Conservation (phyloP, 208 protist species). For the Acanthamoeba sp. region DNA sequence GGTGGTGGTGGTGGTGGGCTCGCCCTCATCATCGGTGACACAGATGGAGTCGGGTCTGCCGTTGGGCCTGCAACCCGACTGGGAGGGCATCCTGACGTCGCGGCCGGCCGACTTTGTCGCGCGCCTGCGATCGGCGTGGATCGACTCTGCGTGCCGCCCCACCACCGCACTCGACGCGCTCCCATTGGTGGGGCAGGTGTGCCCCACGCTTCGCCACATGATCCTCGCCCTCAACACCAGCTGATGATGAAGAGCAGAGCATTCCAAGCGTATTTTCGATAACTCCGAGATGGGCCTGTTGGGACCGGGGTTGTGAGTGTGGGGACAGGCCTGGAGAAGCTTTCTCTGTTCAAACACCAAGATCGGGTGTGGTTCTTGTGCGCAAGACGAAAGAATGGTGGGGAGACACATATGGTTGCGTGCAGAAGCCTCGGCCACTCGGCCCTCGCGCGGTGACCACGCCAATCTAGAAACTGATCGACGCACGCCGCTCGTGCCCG, state of each 20-base stretch:
- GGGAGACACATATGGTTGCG: slow-evolving; percentile 59
- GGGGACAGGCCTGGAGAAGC: no score
- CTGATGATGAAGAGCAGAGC: not conserved
- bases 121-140: slow-evolving; percentile 28
- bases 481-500: slow-evolving; percentile 84
- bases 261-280: no score
- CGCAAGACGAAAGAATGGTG: not conserved
- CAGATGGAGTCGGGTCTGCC: slow-evolving; percentile 63
- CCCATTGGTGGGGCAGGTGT: not conserved
- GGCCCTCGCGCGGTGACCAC: slow-evolving; percentile 77
- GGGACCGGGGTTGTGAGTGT: no score
- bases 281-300: no score
- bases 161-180: not conserved
- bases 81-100: slow-evolving; percentile 74
- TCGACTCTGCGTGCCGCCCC: not conserved
- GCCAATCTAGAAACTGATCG: slow-evolving; percentile 83
- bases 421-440: slow-evolving; percentile 47
- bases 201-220: slow-evolving; percentile 48
- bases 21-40: not conserved
- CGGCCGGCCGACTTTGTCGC: not conserved
- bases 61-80: slow-evolving; percentile 50
- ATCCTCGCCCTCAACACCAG: slow-evolving; percentile 49
- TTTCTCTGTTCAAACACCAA: no score
- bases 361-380: no score
- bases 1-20: no score